Percentiles rank a stretch among this genome's conserved stretches.
Conservation (phyloP, 2,329 filamentous ascomycete species). For the Verticillium tricorpus region DNA sequence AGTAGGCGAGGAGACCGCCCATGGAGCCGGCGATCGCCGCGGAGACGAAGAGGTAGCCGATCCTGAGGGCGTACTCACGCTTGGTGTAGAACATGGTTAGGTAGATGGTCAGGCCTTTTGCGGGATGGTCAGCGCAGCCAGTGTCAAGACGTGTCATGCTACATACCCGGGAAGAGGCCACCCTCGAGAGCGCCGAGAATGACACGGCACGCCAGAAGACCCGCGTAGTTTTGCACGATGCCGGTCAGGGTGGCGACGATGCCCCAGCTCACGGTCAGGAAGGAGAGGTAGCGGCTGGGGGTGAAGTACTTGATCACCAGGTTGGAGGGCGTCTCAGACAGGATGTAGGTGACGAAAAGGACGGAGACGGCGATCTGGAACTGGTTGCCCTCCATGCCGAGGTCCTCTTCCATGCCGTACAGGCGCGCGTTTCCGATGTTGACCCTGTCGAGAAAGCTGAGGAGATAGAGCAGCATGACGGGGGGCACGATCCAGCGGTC, state of each 20-base stretch:
- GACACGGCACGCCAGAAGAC: slow-evolving; percentile 8
- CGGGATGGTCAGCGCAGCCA: no score
- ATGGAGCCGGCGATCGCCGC: slow-evolving; percentile 17
- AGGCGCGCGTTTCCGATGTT: slow-evolving; percentile 48
- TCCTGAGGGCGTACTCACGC: slow-evolving; percentile 9
- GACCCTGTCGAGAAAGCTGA: slow-evolving; percentile 21
- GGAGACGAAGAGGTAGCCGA: slow-evolving; percentile 10
- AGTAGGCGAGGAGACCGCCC: slow-evolving; percentile 16
- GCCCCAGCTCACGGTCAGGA: slow-evolving; percentile 25
- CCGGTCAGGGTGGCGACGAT: slow-evolving; percentile 11
- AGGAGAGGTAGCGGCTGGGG: slow-evolving; percentile 24
- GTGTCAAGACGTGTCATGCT: background rate
- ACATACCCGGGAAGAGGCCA: slow-evolving; percentile 8
- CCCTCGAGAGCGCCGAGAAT: slow-evolving; percentile 11
- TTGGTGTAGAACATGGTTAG: slow-evolving; percentile 10
- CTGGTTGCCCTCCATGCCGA: slow-evolving; percentile 24
- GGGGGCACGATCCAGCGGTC: slow-evolving; percentile 61
- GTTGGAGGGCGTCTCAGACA: slow-evolving; percentile 19
- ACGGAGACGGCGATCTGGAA: slow-evolving; percentile 26
- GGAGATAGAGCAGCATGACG: slow-evolving; percentile 51
- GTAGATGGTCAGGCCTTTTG: background rate
- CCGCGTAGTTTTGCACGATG: slow-evolving; percentile 3
- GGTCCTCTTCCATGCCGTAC: slow-evolving; percentile 36
- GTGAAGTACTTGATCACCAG: slow-evolving; percentile 24
- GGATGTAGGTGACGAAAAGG: slow-evolving; percentile 13